Conservation (phyloP, 148 eudicot genomes). For the Rhododendron vialii region DNA sequence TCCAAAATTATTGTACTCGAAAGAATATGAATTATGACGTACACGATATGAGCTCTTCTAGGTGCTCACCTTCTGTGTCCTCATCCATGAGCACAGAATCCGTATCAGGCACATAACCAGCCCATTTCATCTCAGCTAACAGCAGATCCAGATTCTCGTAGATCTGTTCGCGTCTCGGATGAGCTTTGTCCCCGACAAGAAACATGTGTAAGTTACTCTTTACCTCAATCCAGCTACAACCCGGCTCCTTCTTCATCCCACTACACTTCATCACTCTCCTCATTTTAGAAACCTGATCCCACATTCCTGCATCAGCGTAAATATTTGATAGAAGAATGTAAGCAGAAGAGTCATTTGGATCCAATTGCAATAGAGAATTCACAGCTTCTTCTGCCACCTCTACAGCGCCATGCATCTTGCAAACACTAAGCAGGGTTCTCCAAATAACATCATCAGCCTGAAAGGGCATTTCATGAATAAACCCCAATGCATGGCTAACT, state of each 20-base stretch:
- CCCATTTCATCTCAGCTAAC: slow-evolving; percentile 55
- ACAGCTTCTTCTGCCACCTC: slow-evolving; percentile 83
- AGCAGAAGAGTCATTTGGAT: slow-evolving; percentile 79
- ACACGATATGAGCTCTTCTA: slow-evolving; percentile 10
- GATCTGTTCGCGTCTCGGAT: slow-evolving; percentile 64
- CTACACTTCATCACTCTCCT: slow-evolving; percentile 54
- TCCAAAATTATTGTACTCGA: neutral
- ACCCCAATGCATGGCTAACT: slow-evolving; percentile 54
- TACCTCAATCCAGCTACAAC: slow-evolving; percentile 94
- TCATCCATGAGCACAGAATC: slow-evolving; percentile 15
- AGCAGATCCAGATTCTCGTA: slow-evolving; percentile 45
- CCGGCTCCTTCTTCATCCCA: slow-evolving; percentile 81
- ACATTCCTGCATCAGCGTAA: slow-evolving; percentile 85
- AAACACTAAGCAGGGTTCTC: slow-evolving; percentile 80
- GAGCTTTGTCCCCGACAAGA: slow-evolving; percentile 69
- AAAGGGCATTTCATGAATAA: slow-evolving; percentile 75
- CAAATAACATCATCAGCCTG: slow-evolving; percentile 84
- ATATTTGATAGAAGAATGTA: slow-evolving; percentile 64
- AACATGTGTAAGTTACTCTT: slow-evolving; percentile 70
- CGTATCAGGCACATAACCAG: slow-evolving; percentile 17
- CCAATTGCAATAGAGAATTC: slow-evolving; percentile 50
- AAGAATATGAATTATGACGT: neutral
- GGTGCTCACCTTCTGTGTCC: slow-evolving; percentile 11
- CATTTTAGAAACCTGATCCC: slow-evolving; percentile 51
- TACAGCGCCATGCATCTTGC: slow-evolving; percentile 78